Conservation (phyloP, 2,329 filamentous ascomycete genomes). For the Aspergillus pseudoglaucus region DNA sequence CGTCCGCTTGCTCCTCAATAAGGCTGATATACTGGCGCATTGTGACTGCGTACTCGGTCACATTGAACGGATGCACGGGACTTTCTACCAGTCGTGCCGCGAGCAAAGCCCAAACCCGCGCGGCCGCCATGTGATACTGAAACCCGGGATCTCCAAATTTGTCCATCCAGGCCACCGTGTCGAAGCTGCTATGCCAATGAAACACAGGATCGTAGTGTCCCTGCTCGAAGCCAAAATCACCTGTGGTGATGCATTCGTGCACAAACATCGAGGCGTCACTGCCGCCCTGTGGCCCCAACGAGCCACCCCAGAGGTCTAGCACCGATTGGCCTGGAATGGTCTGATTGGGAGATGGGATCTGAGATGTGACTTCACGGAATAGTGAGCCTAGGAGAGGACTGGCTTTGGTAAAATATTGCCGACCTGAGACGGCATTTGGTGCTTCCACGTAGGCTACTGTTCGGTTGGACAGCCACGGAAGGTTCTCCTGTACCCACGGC, state of each 20-base stretch:
- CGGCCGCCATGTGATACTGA: slow-evolving; percentile 51
- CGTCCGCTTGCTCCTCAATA: background rate
- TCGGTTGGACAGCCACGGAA: background rate
- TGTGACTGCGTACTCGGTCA: slow-evolving; percentile 23
- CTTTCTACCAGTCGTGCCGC: slow-evolving; percentile 51
- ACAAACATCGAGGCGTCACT: slow-evolving; percentile 63
- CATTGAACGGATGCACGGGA: slow-evolving; percentile 53
- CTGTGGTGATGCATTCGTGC: slow-evolving; percentile 53
- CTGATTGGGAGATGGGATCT: slow-evolving; percentile 51
- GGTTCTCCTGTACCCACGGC: background rate
- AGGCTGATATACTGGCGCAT: background rate
- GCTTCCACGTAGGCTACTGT: background rate
- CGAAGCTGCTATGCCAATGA: slow-evolving; percentile 70
- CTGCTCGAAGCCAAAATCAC: slow-evolving; percentile 52
- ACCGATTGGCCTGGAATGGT: slow-evolving; percentile 57
- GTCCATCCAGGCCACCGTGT: slow-evolving; percentile 69
- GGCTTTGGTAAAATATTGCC: slow-evolving; percentile 2
- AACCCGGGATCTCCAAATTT: slow-evolving; percentile 58
- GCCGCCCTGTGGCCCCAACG: slow-evolving; percentile 56
- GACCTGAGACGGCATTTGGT: background rate
- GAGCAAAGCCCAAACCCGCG: slow-evolving; percentile 55
- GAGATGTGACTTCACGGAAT: background rate
- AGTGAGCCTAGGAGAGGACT: slow-evolving; percentile 16
- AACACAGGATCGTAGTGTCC: slow-evolving; percentile 41
- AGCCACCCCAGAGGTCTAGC: slow-evolving; percentile 53